Base-by-base conservation (phyloP, 345 rosid species). In the Hevea brasiliensis region DNA sequence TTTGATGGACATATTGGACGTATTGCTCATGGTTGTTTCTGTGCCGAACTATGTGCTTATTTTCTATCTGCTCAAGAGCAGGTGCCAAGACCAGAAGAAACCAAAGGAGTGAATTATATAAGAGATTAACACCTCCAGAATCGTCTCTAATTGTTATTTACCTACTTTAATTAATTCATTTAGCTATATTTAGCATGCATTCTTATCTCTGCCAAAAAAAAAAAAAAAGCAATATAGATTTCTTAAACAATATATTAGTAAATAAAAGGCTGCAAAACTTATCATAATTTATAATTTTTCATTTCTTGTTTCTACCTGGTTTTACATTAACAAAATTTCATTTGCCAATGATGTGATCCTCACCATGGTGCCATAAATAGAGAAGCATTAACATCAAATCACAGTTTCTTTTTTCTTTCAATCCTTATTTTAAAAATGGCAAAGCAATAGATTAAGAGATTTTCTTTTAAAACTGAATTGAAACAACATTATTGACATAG, bases 1-100 rank as follows among this genome's bases (percentile, higher is more conserved):
- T 44, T 50, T 47, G 23, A 68, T n/a, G 78, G 67, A 45, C 73
- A 65, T 70, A 24, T 3, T n/a, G 78, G 67, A 45, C 73, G 60
- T 70, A 24, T 3, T 59, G 55, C 57, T 72, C 44, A 57, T 40
- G 37, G 14, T 12, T 37, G 35, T 47, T 35, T 50, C 15, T 65
- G 61, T 29, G 67, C 26, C 55, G 59, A 68, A 40, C 4, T 47
- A 37, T 41, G 23, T 42, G 42, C 61, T 8, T 44, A 8, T 32
- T 27, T 37, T 13, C 2, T 27, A 35, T 54, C 10, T 47, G 56
- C 23, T 51, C 6, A 17, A 20, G 45, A 70, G 61, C 12, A 57
- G 64, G 40, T 47, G 65, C 42, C 45, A 29, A 24, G 12, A 23
- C 55, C 29, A 65, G 45, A 45, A 70, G 41, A 20, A 79, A 62